Conservation (phyloP, 2,329 filamentous ascomycete species). For the Hypoxylon sp. region DNA sequence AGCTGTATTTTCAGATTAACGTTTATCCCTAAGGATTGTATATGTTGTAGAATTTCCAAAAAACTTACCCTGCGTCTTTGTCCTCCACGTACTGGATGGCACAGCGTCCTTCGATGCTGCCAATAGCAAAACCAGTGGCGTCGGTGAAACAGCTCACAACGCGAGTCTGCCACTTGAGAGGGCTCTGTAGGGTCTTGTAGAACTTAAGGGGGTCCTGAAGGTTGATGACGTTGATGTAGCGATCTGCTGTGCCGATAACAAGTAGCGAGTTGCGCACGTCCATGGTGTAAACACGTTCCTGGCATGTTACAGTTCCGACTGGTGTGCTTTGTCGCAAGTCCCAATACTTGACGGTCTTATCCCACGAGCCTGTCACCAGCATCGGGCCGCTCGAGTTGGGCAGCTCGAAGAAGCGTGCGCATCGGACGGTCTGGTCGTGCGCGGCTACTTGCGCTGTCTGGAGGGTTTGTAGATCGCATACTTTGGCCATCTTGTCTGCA, state of each 20-base stretch:
- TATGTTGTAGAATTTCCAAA: too few relatives aligned
- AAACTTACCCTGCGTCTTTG: slow-evolving; percentile 80
- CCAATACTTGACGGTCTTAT: slow-evolving; percentile 93
- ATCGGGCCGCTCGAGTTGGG: slow-evolving; percentile 77
- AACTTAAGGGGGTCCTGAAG: slow-evolving; percentile 89
- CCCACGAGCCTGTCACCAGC: slow-evolving; percentile 93
- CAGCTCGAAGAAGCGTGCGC: slow-evolving; percentile 82
- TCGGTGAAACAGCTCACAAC: slow-evolving; percentile 96
- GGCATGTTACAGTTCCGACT: slow-evolving; percentile 75
- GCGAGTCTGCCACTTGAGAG: slow-evolving; percentile 97
- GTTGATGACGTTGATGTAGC: slow-evolving; percentile 96
- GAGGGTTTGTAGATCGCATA: slow-evolving; percentile 83
- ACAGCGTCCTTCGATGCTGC: slow-evolving; percentile 96
- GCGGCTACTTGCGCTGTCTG: slow-evolving; percentile 82
- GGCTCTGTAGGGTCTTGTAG: slow-evolving; percentile 96
- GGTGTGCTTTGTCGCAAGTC: slow-evolving; percentile 78
- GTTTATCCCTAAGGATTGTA: too few relatives aligned
- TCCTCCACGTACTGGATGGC: slow-evolving; percentile 99
- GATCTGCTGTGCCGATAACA: slow-evolving; percentile 92
- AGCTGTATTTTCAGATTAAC: too few relatives aligned
- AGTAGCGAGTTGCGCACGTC: slow-evolving; percentile 90
- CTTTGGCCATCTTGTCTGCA: slow-evolving; percentile 90
- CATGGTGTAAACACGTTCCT: slow-evolving; percentile 90
- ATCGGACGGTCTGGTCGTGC: slow-evolving; percentile 87
- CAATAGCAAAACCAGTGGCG: slow-evolving; percentile 91